Conservation (phyloP, 2,329 filamentous ascomycete genomes). For the Hyphodiscus sp. region DNA sequence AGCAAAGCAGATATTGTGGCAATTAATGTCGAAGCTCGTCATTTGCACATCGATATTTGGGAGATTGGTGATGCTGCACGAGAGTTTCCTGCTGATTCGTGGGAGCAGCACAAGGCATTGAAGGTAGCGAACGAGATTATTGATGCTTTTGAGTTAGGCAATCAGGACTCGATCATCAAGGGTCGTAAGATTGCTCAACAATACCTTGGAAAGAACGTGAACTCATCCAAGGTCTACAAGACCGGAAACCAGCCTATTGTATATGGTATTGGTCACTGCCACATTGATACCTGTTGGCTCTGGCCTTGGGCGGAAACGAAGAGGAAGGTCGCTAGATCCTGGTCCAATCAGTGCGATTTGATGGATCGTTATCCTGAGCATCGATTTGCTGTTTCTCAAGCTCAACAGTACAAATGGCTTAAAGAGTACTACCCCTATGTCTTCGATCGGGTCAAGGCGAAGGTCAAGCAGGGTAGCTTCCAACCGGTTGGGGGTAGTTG, state of each 20-base stretch:
- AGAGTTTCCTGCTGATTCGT: conserved; percentile 83
- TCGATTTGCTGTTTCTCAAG: conserved; percentile 86
- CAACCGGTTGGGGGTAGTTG: conserved; percentile 95
- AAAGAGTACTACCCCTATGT: conserved; percentile 82
- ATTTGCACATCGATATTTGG: conserved; percentile 89
- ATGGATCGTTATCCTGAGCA: conserved; percentile 95
- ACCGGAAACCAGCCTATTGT: conserved; percentile 69
- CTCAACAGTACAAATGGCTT: conserved; percentile 97
- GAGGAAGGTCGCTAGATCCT: conserved; percentile 89
- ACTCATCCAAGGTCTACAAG: conserved; percentile 79
- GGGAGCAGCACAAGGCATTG: conserved; percentile 82
- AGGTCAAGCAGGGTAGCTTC: conserved; percentile 85
- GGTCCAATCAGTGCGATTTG: conserved; percentile 93
- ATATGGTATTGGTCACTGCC: conserved; percentile 88
- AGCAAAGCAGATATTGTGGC: conserved; percentile 78
- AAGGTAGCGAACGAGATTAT: conserved; percentile 83
- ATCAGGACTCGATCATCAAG: conserved; percentile 69
- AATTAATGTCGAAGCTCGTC: conserved; percentile 78
- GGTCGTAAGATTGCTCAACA: conserved; percentile 76
- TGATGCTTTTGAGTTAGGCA: conserved; percentile 76
- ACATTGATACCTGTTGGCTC: conserved; percentile 97
- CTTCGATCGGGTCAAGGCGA: conserved; percentile 83
- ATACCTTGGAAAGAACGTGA: conserved; percentile 74
- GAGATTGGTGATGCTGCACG: conserved; percentile 88
- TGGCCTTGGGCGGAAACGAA: conserved; percentile 99